phyloP scores from a whole-genome alignment of 345 rosid genomes.

The Ceriops decandra region DNA sequence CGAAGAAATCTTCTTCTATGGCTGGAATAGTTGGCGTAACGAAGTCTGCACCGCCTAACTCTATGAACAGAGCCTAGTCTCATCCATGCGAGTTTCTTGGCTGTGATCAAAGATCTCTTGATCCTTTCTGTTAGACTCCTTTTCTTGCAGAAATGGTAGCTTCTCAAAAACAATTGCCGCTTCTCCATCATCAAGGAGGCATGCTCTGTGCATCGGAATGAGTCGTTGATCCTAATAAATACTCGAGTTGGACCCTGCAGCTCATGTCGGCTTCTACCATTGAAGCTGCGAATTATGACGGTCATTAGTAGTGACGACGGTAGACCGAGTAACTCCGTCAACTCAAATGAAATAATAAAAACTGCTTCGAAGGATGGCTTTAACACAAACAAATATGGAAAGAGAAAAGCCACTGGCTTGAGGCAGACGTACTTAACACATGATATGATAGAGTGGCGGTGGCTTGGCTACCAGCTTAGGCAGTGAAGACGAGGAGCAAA shows the following conservation, averaged over 20 bases:
- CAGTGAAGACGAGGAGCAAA: neutral
- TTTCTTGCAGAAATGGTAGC: conserved; percentile 75
- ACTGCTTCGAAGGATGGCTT: too few relatives aligned
- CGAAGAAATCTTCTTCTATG: conserved; percentile 48
- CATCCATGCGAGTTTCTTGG: conserved; percentile 51
- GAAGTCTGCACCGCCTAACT: conserved; percentile 49
- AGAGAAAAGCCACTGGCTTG: too few relatives aligned
- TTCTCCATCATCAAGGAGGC: conserved; percentile 53
- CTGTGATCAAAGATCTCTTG: conserved; percentile 39
- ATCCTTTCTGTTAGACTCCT: conserved; percentile 49
- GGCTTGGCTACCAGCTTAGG: too few relatives aligned
- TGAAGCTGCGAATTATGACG: neutral
- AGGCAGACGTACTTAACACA: too few relatives aligned
- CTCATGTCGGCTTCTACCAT: neutral
- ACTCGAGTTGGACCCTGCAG: conserved; percentile 2
- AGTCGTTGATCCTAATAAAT: neutral
- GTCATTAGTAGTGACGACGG: neutral
- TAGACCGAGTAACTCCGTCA: too few relatives aligned
- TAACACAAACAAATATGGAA: too few relatives aligned
- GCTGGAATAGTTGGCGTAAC: conserved; percentile 35
- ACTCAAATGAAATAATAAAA: too few relatives aligned
- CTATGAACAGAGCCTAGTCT: conserved; percentile 42
- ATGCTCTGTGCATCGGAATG: conserved; percentile 8
- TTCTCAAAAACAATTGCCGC: conserved; percentile 70
- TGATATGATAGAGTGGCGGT: too few relatives aligned